A percentile compares a stretch with the other conserved stretches of the same genome.
Conservation (phyloP, 2,329 filamentous ascomycete genomes). For the Arthrobotrys conoides region DNA sequence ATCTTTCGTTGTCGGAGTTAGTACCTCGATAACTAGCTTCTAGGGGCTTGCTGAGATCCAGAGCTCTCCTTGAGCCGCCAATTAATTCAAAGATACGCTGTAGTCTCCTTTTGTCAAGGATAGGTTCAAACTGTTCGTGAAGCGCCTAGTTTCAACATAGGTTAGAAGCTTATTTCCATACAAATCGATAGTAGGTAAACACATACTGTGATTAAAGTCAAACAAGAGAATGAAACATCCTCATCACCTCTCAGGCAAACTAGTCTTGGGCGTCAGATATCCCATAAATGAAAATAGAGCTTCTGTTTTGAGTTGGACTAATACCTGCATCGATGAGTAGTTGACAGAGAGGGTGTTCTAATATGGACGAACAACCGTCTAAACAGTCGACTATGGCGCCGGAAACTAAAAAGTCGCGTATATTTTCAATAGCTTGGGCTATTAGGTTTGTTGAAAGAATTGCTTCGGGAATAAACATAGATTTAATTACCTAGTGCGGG, state of each 20-base stretch:
- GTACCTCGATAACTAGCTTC: background rate
- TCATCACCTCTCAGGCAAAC: conserved; percentile 72
- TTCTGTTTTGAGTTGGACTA: conserved; percentile 29
- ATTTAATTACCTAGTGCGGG: conserved; percentile 4
- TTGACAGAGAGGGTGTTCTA: conserved; percentile 71
- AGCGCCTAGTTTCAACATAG: conserved; percentile 12
- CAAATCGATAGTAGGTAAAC: conserved; percentile 55
- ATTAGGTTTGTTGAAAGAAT: background rate
- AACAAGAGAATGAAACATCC: conserved; percentile 75
- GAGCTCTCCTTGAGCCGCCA: conserved; percentile 59
- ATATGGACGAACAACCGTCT: conserved; percentile 72
- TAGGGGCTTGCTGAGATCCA: conserved; percentile 56
- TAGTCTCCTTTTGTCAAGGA: conserved; percentile 45
- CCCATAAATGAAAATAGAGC: background rate
- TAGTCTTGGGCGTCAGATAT: conserved; percentile 56
- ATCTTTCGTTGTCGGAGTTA: background rate
- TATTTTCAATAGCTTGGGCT: conserved; percentile 35
- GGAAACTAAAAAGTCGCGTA: conserved; percentile 71
- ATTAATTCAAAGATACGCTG: conserved; percentile 61
- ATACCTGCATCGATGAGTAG: conserved; percentile 75
- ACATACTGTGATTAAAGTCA: conserved; percentile 69
- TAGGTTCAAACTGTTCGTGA: conserved; percentile 25
- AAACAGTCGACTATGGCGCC: conserved; percentile 72
- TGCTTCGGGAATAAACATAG: background rate
- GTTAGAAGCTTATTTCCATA: conserved; percentile 33